These are phyloP conservation scores for Cytospora mali DNA, from an alignment of 2,329 filamentous ascomycete genomes.

Conservation along the genomic window DNA sequence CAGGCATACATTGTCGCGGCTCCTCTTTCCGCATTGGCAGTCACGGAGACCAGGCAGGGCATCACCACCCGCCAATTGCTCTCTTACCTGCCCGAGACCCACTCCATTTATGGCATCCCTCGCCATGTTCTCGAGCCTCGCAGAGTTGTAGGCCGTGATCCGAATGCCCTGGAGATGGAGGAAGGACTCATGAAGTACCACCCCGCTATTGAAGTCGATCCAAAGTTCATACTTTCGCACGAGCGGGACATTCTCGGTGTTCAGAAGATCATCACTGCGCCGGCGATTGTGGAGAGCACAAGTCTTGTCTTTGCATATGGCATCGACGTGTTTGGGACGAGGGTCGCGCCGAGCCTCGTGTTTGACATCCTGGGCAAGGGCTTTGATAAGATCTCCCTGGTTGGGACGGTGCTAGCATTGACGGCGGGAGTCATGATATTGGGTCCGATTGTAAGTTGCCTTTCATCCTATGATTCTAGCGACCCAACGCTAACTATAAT, in stretches of 20 bases:
- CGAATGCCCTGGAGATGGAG: conserved; percentile 75
- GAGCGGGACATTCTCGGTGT: conserved; percentile 79
- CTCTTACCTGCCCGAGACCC: conserved; percentile 72
- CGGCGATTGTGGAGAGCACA: conserved; percentile 87
- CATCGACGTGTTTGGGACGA: conserved; percentile 83
- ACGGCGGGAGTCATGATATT: conserved; percentile 75
- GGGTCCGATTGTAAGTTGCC: conserved; percentile 76
- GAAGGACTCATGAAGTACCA: conserved; percentile 80
- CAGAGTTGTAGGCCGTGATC: conserved; percentile 81
- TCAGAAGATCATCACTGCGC: conserved; percentile 70
- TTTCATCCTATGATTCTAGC: not conserved
- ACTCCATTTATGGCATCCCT: conserved; percentile 78
- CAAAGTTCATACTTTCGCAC: conserved; percentile 79
- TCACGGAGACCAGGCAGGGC: conserved; percentile 89
- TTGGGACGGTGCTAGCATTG: conserved; percentile 81
- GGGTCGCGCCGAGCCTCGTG: conserved; percentile 81
- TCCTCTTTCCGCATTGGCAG: conserved; percentile 76
- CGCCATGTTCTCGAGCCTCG: conserved; percentile 81
- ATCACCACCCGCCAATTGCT: conserved; percentile 84
- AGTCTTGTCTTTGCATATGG: conserved; percentile 88
- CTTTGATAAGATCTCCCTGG: conserved; percentile 86
- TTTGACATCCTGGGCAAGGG: conserved; percentile 94
- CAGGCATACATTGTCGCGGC: conserved; percentile 82
- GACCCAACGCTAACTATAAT: conserved; percentile 38
- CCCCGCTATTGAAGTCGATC: conserved; percentile 80